Base-by-base conservation (phyloP, 768 basidiomycete species). In the Multifurca ochricompacta region DNA sequence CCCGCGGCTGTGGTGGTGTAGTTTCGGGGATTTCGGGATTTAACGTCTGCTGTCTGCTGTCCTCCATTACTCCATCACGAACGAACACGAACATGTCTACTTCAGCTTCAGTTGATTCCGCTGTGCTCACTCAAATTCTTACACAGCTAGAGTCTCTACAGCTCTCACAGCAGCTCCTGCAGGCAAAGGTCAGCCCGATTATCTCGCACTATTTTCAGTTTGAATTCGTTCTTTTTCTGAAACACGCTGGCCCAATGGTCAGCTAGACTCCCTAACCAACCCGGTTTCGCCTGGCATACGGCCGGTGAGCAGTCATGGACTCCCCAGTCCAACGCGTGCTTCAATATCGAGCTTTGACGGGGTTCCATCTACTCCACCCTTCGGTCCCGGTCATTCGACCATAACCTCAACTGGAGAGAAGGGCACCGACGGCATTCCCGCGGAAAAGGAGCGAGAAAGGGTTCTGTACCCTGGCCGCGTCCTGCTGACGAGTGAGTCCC, bases 381-480 rank as follows among this genome's bases (percentile, higher is more conserved):
- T 67, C 2, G 56, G 59, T 45, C 53, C 53, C 18, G 28, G 56
- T 62, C 52, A 37, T 41, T 43, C 48, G 18, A 54, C 52, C 6
- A 43, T 59, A 21, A 30, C 50, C 10, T 51, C 56, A 6, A 21
- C 56, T 11, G 21, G 44, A n/a, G 63, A 62, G 40, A 63, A 60
- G 48, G 47, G 35, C 25, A 9, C 56, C 0, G 43, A 51, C 27
- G 31, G 49, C n/a, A 35, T 35, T 28, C 19, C 37, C 16, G 48
- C 60, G 34, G 85, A 86, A 52, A 86, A 75, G 65, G 85, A 86
- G 52, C 75, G 84, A 56, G 87, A 88, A 70, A 87, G 74, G 63
- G 62, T 78, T 28, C 67, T 93, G 19, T 96, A 96, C 66, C 90
- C 91, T 6, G 82, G 83, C 4, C 76, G 91, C 32, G 86, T 94